Percentiles rank a stretch among this genome's conserved stretches.
Conservation (phyloP, 441 rosid genomes). For the Adansonia rubrostipa region DNA sequence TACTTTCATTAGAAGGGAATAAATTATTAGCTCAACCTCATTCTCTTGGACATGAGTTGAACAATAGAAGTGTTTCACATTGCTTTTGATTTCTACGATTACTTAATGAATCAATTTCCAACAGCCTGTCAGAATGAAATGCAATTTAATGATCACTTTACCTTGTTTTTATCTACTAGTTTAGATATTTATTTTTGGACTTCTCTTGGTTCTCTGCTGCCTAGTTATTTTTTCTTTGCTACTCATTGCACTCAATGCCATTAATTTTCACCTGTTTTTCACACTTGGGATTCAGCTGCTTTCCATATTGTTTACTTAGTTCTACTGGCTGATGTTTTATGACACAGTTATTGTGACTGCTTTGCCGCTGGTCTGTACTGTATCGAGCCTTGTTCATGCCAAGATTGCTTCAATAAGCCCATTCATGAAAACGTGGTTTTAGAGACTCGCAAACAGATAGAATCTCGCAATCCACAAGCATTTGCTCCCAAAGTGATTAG, state of each 20-base stretch:
- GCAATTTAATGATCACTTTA: not conserved
- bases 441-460: conserved; percentile 57
- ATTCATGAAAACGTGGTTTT: conserved; percentile 56
- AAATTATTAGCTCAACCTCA: not conserved
- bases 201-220: conserved; percentile 11
- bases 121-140: not conserved
- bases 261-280: not conserved
- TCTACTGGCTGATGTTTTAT: conserved; percentile 21
- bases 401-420: conserved; percentile 70
- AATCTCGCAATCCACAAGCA: conserved; percentile 71
- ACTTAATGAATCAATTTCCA: conserved; percentile 5
- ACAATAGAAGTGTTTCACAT: not conserved
- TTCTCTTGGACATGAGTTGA: not conserved
- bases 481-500: conserved; percentile 78
- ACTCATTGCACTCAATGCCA: not conserved
- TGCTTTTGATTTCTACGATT: conserved; percentile 2
- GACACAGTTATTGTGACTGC: conserved; percentile 71
- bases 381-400: conserved; percentile 65
- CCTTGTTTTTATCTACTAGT: not conserved
- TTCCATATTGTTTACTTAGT: conserved; percentile 6
- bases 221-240: not conserved
- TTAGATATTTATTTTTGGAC: not conserved
- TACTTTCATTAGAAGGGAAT: not conserved
- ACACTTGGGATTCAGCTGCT: not conserved
- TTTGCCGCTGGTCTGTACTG: conserved; percentile 83